Evolutionary conservation across 2,329 filamentous ascomycete species (phyloP).

Genomic region (Arachnomyces sp.): DNA sequence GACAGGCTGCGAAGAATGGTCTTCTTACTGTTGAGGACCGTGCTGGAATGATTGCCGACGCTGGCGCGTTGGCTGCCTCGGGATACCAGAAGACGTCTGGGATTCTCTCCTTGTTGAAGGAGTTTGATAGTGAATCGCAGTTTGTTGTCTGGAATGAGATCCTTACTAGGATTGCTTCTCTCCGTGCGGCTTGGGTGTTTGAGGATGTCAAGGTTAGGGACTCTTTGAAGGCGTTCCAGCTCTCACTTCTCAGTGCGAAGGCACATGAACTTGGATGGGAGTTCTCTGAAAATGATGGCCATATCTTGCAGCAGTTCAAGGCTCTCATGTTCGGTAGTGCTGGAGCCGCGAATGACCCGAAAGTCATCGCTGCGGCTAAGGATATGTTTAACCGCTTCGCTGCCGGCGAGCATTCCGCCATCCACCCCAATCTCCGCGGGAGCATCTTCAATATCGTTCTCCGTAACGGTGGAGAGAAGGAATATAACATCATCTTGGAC

Average conservation of each 20-base stretch:
- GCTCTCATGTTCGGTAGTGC: slow-evolving; percentile 78
- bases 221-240: slow-evolving; percentile 74
- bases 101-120: slow-evolving; percentile 73
- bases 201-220: slow-evolving; percentile 64
- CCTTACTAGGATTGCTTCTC: slow-evolving; percentile 63
- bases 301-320: slow-evolving; percentile 93
- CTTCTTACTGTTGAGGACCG: slow-evolving; percentile 81
- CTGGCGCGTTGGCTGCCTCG: slow-evolving; percentile 77
- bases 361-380: slow-evolving; percentile 69
- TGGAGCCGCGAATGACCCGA: slow-evolving; percentile 69
- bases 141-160: slow-evolving; percentile 97
- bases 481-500: slow-evolving; percentile 71
- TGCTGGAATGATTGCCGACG: slow-evolving; percentile 90
- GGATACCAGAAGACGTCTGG: slow-evolving; percentile 93
- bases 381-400: slow-evolving; percentile 86
- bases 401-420: slow-evolving; percentile 66
- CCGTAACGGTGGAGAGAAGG: slow-evolving; percentile 73
- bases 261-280: slow-evolving; percentile 83
- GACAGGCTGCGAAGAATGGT: slow-evolving; percentile 71
- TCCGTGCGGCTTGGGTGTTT: slow-evolving; percentile 81
- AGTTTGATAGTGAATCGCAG: slow-evolving; percentile 71
- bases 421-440: slow-evolving; percentile 84
- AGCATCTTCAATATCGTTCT: slow-evolving; percentile 80
- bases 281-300: slow-evolving; percentile 75
- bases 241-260: slow-evolving; percentile 66